Conservation (phyloP, 2,329 filamentous ascomycete genomes). For the Penicillium occitanis region DNA sequence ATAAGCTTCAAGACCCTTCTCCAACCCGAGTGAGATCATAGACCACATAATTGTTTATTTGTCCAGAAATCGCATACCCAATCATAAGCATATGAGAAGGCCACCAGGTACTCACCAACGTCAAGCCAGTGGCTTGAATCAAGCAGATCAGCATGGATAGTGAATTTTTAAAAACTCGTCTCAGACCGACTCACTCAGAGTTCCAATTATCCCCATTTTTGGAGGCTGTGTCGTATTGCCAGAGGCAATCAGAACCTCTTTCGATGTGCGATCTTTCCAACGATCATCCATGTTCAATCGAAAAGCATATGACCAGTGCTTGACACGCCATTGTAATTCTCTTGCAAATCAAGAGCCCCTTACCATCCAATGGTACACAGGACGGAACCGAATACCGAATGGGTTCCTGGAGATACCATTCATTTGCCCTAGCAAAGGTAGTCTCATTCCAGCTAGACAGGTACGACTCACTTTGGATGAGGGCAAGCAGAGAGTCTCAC, state of each 20-base stretch:
- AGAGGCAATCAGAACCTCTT: not conserved
- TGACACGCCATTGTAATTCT: not conserved
- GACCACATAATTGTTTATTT: conserved; percentile 11
- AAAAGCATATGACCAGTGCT: conserved; percentile 8
- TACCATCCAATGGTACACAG: not conserved
- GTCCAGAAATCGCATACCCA: conserved; percentile 10
- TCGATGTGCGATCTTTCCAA: not conserved
- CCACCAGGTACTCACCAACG: conserved; percentile 1
- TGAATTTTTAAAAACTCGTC: too few species aligned
- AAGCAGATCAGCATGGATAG: too few species aligned
- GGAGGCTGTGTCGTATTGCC: conserved; percentile 1
- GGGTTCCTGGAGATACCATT: not conserved
- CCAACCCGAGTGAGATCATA: conserved; percentile 3
- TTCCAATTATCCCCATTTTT: conserved; percentile 8
- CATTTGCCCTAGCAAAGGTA: not conserved
- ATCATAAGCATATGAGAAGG: conserved; percentile 11
- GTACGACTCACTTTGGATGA: not conserved
- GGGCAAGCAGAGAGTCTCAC: not conserved
- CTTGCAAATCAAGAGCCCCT: not conserved
- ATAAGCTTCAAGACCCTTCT: conserved; percentile 6
- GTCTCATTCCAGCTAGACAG: not conserved
- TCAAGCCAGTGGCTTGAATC: conserved; percentile 2
- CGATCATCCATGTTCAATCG: not conserved
- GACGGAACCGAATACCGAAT: not conserved
- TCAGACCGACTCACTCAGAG: not conserved